These are phyloP conservation scores for Tuber brumale DNA, from an alignment of 495 filamentous ascomycete genomes.

Conservation along the genomic window DNA sequence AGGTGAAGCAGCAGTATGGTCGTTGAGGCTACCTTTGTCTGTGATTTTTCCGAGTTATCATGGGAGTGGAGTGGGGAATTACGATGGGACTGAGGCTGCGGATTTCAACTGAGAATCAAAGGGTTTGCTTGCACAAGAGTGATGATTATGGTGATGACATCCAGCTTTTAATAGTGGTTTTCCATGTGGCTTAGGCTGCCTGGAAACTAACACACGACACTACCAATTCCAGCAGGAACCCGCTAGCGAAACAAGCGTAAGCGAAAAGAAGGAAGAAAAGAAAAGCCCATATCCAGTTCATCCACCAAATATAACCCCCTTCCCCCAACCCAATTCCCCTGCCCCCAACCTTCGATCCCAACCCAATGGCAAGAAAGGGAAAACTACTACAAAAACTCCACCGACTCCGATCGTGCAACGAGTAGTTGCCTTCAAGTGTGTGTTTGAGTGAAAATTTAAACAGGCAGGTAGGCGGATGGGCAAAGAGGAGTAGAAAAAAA, in stretches of 20 bases:
- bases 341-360: not conserved
- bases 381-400: not conserved
- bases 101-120: not conserved
- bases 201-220: not conserved
- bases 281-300: not conserved
- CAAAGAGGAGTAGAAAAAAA: not conserved
- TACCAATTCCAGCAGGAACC: not conserved
- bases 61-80: not conserved
- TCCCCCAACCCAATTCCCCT: not conserved
- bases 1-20: constrained; percentile 24
- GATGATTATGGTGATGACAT: not conserved
- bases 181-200: not conserved
- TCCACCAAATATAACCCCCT: constrained; percentile 1
- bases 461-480: not conserved
- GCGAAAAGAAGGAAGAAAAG: not conserved
- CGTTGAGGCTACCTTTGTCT: not conserved
- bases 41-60: not conserved
- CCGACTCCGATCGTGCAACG: not conserved
- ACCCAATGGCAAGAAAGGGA: not conserved
- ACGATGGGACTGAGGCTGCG: not conserved
- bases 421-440: not conserved
- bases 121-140: not conserved
- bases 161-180: not conserved
- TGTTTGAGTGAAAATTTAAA: not conserved
- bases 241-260: not conserved